Percentiles rank a stretch among this genome's conserved stretches.
Conservation (phyloP, 2,329 filamentous ascomycete genomes). For the Colletotrichum lini region DNA sequence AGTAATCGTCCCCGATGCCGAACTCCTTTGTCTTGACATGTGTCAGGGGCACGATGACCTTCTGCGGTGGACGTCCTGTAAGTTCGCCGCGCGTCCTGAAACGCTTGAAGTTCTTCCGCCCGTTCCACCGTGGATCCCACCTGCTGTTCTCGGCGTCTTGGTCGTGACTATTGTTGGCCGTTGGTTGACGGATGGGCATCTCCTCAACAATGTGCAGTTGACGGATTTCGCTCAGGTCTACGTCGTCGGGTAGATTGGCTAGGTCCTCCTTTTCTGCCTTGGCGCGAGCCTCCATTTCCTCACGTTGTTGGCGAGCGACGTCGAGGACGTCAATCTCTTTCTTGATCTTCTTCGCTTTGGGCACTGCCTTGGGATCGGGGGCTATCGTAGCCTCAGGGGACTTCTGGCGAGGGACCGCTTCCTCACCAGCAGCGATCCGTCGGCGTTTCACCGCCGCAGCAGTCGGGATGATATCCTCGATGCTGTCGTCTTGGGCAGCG, state of each 20-base stretch:
- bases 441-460: constrained; percentile 85
- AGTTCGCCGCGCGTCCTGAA: constrained; percentile 76
- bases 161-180: constrained; percentile 59
- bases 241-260: constrained; percentile 69
- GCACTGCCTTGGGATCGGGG: constrained; percentile 44
- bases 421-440: constrained; percentile 72
- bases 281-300: constrained; percentile 77
- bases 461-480: constrained; percentile 82
- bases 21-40: constrained; percentile 80
- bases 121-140: constrained; percentile 94
- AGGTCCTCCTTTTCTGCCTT: constrained; percentile 68
- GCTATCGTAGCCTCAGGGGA: constrained; percentile 47
- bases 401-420: constrained; percentile 56
- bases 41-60: constrained; percentile 78
- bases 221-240: constrained; percentile 81
- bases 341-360: constrained; percentile 64
- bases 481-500: constrained; percentile 67
- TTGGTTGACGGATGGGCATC: constrained; percentile 72
- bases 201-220: constrained; percentile 83
- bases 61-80: constrained; percentile 57
- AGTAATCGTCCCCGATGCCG: constrained; percentile 83
- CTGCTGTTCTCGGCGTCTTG: constrained; percentile 68
- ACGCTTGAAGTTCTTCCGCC: constrained; percentile 94
- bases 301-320: constrained; percentile 71
- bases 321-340: constrained; percentile 79